Conservation (phyloP, 2,329 filamentous ascomycete species). For the Phaeosphaeriaceae sp. region DNA sequence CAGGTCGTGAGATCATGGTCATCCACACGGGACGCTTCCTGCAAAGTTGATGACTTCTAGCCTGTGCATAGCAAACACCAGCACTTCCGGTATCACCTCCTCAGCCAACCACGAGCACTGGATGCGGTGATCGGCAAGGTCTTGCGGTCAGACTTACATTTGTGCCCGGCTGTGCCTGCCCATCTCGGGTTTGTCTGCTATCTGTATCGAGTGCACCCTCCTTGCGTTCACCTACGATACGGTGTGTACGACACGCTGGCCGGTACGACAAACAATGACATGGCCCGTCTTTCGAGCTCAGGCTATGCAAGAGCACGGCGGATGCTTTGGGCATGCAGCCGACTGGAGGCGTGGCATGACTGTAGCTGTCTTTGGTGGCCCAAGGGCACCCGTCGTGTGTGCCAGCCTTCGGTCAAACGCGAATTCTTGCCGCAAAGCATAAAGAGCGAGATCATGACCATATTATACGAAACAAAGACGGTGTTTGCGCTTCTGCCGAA, state of each 20-base stretch:
- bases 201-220: not conserved
- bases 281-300: not conserved
- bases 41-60: not conserved
- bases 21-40: slow-evolving; percentile 8
- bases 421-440: not conserved
- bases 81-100: not conserved
- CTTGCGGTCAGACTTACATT: not conserved
- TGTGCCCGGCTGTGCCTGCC: not conserved
- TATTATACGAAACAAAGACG: not conserved
- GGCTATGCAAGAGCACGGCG: not conserved
- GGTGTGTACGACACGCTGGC: not conserved
- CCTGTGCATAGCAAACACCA: not conserved
- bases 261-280: not conserved
- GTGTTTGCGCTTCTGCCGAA: slow-evolving; percentile 10
- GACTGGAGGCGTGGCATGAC: not conserved
- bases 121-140: not conserved
- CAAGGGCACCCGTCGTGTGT: not conserved
- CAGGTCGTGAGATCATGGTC: slow-evolving; percentile 13
- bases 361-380: not conserved
- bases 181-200: not conserved
- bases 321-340: not conserved
- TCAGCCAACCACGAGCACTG: not conserved
- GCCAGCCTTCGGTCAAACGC: not conserved
- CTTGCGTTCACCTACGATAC: not conserved
- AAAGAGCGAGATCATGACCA: not conserved